These are phyloP conservation scores for Botrytis fabae DNA, from an alignment of 2,329 filamentous ascomycete genomes.

Conservation along the genomic window DNA sequence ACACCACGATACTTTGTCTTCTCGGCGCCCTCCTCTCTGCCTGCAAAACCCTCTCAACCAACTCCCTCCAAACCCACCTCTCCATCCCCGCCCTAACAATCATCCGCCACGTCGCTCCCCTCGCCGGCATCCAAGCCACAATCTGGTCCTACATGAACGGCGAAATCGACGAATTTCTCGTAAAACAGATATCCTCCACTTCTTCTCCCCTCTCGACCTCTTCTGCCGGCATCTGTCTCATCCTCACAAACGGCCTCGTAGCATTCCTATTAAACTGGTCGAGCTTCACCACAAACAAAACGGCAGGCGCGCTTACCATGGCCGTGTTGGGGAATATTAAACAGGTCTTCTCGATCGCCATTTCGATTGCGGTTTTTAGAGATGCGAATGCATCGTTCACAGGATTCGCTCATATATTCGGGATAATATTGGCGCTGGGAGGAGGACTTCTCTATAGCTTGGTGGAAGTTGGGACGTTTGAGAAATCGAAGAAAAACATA, in stretches of 20 bases:
- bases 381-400: background rate
- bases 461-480: background rate
- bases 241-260: conserved; percentile 54
- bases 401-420: background rate
- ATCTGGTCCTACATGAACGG: conserved; percentile 53
- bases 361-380: conserved; percentile 50
- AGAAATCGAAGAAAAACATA: background rate
- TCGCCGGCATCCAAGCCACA: conserved; percentile 57
- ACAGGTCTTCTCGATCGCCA: conserved; percentile 56
- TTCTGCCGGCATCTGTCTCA: conserved; percentile 30
- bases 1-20: conserved; percentile 45
- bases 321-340: conserved; percentile 61
- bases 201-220: conserved; percentile 36
- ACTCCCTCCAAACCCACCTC: background rate
- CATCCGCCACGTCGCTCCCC: conserved; percentile 57
- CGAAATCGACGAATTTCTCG: conserved; percentile 49
- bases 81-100: background rate
- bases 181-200: conserved; percentile 25
- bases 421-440: background rate
- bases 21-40: background rate
- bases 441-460: background rate
- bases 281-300: conserved; percentile 59
- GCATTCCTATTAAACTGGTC: conserved; percentile 58
- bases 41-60: conserved; percentile 10
- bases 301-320: conserved; percentile 59